A percentile compares a stretch with the other conserved stretches of the same genome.
phyloP scores from a whole-genome alignment of 1,139 yeast genomes.

The Yamadazyma mexicana region DNA sequence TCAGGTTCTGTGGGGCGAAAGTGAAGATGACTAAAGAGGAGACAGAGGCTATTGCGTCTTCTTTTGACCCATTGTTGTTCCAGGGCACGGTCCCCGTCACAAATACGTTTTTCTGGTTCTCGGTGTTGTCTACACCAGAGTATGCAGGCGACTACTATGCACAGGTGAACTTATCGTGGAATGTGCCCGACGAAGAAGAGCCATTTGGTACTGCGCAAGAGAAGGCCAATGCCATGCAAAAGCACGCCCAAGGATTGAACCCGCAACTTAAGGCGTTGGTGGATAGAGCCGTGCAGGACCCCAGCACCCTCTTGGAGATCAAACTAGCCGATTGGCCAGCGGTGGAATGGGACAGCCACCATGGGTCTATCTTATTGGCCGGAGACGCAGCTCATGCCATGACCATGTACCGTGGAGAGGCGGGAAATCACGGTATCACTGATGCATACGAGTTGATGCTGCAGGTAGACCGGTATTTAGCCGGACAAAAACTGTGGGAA shows the following conservation, averaged over 20 bases:
- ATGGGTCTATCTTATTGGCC: conserved; percentile 12
- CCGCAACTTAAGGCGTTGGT: conserved; percentile 17
- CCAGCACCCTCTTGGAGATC: conserved; percentile 16
- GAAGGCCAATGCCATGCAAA: conserved; percentile 18
- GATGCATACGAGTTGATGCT: conserved; percentile 17
- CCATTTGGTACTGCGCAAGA: conserved; percentile 17
- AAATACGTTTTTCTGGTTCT: conserved; percentile 27
- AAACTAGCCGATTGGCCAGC: conserved; percentile 20
- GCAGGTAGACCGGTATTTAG: conserved; percentile 11
- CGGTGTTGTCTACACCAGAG: conserved; percentile 24
- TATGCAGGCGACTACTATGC: conserved; percentile 19
- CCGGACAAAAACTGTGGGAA: conserved; percentile 13
- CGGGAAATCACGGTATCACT: conserved; percentile 22
- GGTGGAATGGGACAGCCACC: conserved; percentile 13
- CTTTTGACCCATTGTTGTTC: conserved; percentile 25
- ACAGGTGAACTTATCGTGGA: conserved; percentile 23
- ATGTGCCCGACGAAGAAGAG: conserved; percentile 13
- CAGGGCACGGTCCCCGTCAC: conserved; percentile 27
- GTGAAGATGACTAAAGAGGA: conserved; percentile 22
- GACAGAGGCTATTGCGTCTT: conserved; percentile 14
- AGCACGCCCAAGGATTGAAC: conserved; percentile 16
- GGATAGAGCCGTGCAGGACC: conserved; percentile 16
- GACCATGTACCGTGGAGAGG: conserved; percentile 25
- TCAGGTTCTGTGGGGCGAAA: conserved; percentile 25
- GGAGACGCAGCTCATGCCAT: conserved; percentile 21